These are phyloP conservation scores for Plasmodium malariae DNA, from an alignment of 169 alveolate species.

Conservation along the genomic window DNA sequence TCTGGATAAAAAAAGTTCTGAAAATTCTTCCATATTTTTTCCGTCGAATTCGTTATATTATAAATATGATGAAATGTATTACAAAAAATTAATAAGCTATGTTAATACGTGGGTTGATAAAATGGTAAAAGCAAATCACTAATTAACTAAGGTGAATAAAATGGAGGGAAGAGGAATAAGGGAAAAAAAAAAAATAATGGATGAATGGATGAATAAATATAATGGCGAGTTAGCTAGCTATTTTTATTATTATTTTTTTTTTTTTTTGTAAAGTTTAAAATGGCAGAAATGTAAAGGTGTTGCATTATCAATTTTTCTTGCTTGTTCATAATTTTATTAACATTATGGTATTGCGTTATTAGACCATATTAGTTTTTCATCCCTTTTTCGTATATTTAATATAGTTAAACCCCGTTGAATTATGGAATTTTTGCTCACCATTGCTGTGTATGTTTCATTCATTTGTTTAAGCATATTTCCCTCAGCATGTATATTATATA, in stretches of 20 bases:
- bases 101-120: slow-evolving; percentile 43
- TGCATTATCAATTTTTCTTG: no score
- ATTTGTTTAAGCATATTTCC: background rate
- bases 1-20: background rate
- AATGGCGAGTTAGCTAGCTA: background rate
- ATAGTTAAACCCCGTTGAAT: no score
- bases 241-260: background rate
- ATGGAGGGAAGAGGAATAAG: background rate
- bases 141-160: background rate
- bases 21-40: slow-evolving; percentile 34
- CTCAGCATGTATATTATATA: background rate
- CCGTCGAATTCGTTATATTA: slow-evolving; percentile 68
- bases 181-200: background rate
- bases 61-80: slow-evolving; percentile 60
- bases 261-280: slow-evolving; percentile 18
- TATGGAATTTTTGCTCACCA: no score
- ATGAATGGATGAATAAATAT: background rate
- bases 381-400: no score
- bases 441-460: background rate
- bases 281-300: no score
- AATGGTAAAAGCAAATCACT: slow-evolving; percentile 36
- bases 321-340: no score
- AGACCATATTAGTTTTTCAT: no score
- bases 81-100: slow-evolving; percentile 10
- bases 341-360: no score